phyloP scores from a whole-genome alignment of 352 stramenopile genomes.

The Vaucheria bursata region DNA sequence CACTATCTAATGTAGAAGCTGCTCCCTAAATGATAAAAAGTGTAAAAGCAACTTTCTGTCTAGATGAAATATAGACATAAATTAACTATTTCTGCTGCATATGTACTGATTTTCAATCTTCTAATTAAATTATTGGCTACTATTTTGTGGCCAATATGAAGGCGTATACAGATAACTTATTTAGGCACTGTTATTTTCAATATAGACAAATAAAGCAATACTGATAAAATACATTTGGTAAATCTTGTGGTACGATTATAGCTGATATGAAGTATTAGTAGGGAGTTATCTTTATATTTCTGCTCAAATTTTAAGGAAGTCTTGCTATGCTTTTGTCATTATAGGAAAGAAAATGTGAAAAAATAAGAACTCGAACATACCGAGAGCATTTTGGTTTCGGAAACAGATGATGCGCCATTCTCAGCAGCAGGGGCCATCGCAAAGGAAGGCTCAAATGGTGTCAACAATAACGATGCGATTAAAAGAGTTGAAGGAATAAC shows the following conservation, averaged over 20 bases:
- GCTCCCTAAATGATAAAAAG: conserved; percentile 1
- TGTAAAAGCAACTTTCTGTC: neutral
- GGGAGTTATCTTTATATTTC: neutral
- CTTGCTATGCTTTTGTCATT: neutral
- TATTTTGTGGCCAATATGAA: neutral
- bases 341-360: neutral
- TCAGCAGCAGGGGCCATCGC: neutral
- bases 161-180: neutral
- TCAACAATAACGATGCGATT: neutral
- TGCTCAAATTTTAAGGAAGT: neutral
- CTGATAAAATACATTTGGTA: neutral
- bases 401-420: conserved; percentile 8
- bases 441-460: neutral
- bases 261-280: too few relatives aligned
- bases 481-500: neutral
- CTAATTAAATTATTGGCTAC: neutral
- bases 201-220: neutral
- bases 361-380: neutral
- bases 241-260: neutral
- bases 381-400: conserved; percentile 17
- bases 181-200: neutral
- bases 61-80: neutral
- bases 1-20: conserved; percentile 17
- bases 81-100: neutral
- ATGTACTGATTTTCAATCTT: neutral